phyloP scores from a whole-genome alignment of 345 rosid genomes.

The Hevea brasiliensis region DNA sequence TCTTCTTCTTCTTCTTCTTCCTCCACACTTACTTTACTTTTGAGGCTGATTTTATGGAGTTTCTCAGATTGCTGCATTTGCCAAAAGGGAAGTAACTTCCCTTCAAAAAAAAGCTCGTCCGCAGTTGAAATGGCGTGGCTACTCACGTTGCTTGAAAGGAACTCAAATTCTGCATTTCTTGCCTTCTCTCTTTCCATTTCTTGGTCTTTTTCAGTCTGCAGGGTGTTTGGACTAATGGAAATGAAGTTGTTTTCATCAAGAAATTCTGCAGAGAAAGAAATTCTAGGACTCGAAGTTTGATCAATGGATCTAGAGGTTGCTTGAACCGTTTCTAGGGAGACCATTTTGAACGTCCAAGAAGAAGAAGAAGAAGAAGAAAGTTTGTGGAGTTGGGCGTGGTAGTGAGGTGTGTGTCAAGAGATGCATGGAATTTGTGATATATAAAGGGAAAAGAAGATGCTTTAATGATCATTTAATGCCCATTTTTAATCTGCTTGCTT shows the following conservation, averaged over 20 bases:
- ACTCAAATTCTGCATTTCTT: constrained; percentile 74
- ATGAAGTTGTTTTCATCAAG: constrained; percentile 62
- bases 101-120: constrained; percentile 87
- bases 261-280: constrained; percentile 83
- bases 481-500: not conserved
- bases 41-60: constrained; percentile 56
- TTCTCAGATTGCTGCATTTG: constrained; percentile 71
- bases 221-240: constrained; percentile 56
- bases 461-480: constrained; percentile 2
- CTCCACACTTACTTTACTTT: constrained; percentile 28
- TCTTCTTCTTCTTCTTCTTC: constrained; percentile 33
- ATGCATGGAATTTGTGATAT: constrained; percentile 26
- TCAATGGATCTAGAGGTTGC: constrained; percentile 40
- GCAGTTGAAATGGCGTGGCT: constrained; percentile 65
- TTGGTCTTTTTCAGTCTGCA: constrained; percentile 21
- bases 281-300: constrained; percentile 59
- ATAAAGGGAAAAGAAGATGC: constrained; percentile 27
- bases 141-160: constrained; percentile 55
- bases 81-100: constrained; percentile 89
- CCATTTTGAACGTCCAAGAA: constrained; percentile 36
- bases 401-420: constrained; percentile 9
- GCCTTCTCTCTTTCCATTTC: constrained; percentile 34
- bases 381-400: not conserved
- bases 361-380: not conserved
- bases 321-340: constrained; percentile 47